Evolutionary conservation across 2,329 filamentous ascomycete genomes (phyloP), one percentile per base, ranked within the genome.

Genomic region (Aspergillus thermomutatus): DNA sequence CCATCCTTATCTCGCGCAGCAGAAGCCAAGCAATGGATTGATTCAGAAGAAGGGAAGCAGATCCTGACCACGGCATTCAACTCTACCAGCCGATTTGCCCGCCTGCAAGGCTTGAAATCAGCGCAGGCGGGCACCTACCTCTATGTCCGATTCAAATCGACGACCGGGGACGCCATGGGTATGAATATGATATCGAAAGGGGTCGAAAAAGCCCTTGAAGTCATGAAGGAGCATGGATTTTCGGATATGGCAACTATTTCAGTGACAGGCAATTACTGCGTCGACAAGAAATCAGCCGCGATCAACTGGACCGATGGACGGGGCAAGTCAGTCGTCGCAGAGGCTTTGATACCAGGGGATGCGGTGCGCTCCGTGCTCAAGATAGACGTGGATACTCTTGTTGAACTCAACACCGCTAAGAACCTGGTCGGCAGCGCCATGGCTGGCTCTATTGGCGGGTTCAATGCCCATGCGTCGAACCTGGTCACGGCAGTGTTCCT

Each of bases 151-250:
- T 99, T 99, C 86, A 96, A 96, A 84, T 96, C 94, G 1, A 97
- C 92, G 1, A 99, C 94, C 6, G 94, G 94, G 66, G 94, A 99
- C 71, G 94, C 94, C 58, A 99, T 99, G 94, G 94, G 94, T 62
- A 99, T 99, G 94, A 99, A 99, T 83, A 99, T 99, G 94, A 99
- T 99, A 62, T 97, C 92, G 63, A 99, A 99, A 82, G 94, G 94
- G 72, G 93, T 97, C 43, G 94, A 99, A 79, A 89, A 97, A 72
- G 92, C 94, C 4, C 84, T 99, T 11, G 83, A 83, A 54, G 85
- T 97, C 66, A 99, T 99, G 94, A 80, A 85, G 11, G 92, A 97
- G 64, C 87, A 84, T 62, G 92, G 93, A 40, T 99, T 99, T 70
- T 89, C 95, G 4, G 94, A 99, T 70, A 99, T 99, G 94, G 79